These are phyloP conservation scores for Lodderomyces theae DNA, from an alignment of 1,139 yeast species.

Conservation along the genomic window DNA sequence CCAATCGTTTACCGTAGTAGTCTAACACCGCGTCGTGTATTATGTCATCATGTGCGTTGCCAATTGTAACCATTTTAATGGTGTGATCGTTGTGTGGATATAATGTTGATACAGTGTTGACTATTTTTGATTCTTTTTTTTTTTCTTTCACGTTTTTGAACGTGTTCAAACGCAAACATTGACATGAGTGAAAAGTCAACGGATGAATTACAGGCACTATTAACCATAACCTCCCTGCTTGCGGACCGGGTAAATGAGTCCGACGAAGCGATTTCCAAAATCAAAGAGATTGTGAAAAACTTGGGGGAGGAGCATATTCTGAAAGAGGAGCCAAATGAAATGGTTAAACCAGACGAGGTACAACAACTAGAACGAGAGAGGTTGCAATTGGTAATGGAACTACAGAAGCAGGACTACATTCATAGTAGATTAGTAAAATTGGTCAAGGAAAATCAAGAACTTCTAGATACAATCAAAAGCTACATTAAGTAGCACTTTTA, in stretches of 20 bases:
- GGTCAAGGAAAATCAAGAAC: conserved; percentile 38
- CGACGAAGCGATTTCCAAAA: conserved; percentile 18
- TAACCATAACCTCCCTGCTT: conserved; percentile 21
- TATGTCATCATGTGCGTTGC: conserved; percentile 82
- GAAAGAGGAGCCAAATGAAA: no score
- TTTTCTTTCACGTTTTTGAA: conserved; percentile 3
- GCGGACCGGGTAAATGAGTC: conserved; percentile 23
- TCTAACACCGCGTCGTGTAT: conserved; percentile 97
- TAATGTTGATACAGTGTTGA: no score
- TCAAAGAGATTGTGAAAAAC: conserved; percentile 22
- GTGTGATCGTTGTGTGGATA: not conserved
- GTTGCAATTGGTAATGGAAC: conserved; percentile 36
- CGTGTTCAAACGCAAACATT: conserved; percentile 5
- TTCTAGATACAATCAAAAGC: conserved; percentile 38
- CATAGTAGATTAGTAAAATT: conserved; percentile 33
- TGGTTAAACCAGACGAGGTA: conserved; percentile 8
- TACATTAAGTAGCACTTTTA: no score
- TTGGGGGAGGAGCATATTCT: no score
- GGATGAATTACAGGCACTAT: conserved; percentile 25
- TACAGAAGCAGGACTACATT: conserved; percentile 44
- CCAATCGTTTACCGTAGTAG: conserved; percentile 91
- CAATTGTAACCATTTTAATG: conserved; percentile 61
- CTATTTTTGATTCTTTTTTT: not conserved
- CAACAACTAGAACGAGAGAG: conserved; percentile 33
- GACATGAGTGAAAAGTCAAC: conserved; percentile 17